Base-by-base conservation (phyloP, 495 filamentous ascomycete species). In the Podospora bellae-mahoneyi region DNA sequence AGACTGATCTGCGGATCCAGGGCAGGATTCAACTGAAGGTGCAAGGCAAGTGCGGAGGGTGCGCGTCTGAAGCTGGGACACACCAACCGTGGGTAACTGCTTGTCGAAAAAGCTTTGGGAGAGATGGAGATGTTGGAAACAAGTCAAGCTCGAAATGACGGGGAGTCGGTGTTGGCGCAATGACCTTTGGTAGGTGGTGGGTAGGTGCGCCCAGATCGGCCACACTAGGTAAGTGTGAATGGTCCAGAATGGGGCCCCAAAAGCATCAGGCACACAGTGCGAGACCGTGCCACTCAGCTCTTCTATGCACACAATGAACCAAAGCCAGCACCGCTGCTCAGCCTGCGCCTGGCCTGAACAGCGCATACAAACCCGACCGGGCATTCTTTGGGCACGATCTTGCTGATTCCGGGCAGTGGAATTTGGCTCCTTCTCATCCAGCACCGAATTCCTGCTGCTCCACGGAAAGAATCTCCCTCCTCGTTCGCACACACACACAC, bases 61-160 rank as follows among this genome's bases (percentile, higher is more conserved):
- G 59, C 54, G 27, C 53, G 60, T 30, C 44, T 59, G 10, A 53
- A 56, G 16, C 15, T 30, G 62, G 26, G 18, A 65, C 54, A 66
- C 66, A 60, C 30, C 62, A 54, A 59, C 54, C 53, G 68, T 39
- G 66, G 66, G 23, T 63, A 44, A 34, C 13, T 62, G 30, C 20
- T 64, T 68, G 20, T 57, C 61, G 7, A 48, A 66, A 66, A 26
- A 69, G 68, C 64, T 72, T 64, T 59, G 62, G 44, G 13, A 10
- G 65, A 71, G 62, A 63, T 69, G 58, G 63, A 64, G 68, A 71
- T 64, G 55, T 68, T 67, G 64, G 68, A 64, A 69, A 57, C 64
- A 66, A 64, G 72, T 65, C 68, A 69, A 76, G 70, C 72, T 74
- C 44, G 69, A 74, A 69, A 67, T 73, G 70, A 71, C 64, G 70